Base-by-base conservation (phyloP, 2,329 filamentous ascomycete species). In the Fusarium sp. region DNA sequence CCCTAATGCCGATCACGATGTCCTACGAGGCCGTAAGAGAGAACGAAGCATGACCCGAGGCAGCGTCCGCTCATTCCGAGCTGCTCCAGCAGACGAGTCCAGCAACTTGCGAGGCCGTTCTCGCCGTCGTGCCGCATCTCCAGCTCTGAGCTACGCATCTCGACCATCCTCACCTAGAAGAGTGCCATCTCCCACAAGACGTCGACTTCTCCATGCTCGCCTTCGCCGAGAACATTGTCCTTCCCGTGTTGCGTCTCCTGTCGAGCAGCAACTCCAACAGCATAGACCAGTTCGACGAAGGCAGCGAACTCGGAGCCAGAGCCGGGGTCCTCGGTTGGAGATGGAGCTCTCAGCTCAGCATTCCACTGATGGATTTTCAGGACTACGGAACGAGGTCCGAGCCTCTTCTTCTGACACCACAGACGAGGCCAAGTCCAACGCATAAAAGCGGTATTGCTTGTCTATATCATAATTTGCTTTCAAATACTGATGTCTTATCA, bases 141-240 rank as follows among this genome's bases (percentile, higher is more conserved):
- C 82, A 22, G 73, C 78, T 67, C 20, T 77, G 18, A 76, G 67
- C 55, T 74, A 77, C 41, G 69, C 79, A 62, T 82, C 83, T 24
- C 80, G 81, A 58, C 77, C 77, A 28, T 76, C 81, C 6, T 83
- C 82, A 11, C 81, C 81, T 9, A 73, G 80, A 22, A 73, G 80
- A 18, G 75, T 82, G 26, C 73, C 82, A 22, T 85, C 84, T 7
- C 84, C 85, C 18, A 83, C 82, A 35, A 82, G 82, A 64, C 82
- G 83, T 41, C 82, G 84, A 38, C 76, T 86, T 24, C 81, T 86
- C 22, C 82, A 83, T 63, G 82, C 83, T 45, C 79, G 84, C 18
- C 81, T 85, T 20, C 79, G 84, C 45, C 83, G 86, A 26, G 85
- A 85, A 72, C 85, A 86, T 69, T 85, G 83, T 66, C 83, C 83